Conservation (phyloP, 2,329 filamentous ascomycete species). For the Aspergillus puulaauensis region DNA sequence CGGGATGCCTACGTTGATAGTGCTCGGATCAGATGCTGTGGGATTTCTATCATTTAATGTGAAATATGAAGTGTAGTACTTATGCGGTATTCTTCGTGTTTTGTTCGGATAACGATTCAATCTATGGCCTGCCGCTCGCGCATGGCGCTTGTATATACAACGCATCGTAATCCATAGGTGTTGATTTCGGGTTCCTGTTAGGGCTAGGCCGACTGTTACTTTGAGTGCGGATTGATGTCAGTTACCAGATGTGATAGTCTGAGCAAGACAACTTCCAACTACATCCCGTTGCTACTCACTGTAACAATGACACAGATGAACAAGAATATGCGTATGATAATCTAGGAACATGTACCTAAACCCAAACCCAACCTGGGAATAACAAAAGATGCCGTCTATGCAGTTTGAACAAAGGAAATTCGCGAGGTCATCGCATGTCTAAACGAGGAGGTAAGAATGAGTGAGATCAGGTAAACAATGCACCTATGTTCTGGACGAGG, state of each 20-base stretch:
- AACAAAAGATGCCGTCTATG: not conserved
- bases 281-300: not conserved
- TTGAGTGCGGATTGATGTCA: not conserved
- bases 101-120: not conserved
- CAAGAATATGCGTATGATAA: not conserved
- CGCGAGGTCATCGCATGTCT: not conserved
- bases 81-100: too few species aligned
- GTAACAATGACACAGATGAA: not conserved
- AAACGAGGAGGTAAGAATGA: not conserved
- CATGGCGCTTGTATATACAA: not conserved
- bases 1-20: slow-evolving; percentile 44
- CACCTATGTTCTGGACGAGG: not conserved
- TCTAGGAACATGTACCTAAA: not conserved
- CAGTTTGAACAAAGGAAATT: slow-evolving; percentile 14
- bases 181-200: not conserved
- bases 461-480: not conserved
- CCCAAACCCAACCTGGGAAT: not conserved
- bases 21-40: slow-evolving; percentile 48
- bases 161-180: not conserved
- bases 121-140: not conserved
- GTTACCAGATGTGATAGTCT: not conserved
- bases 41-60: slow-evolving; percentile 43
- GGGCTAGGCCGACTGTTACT: not conserved
- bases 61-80: not conserved
- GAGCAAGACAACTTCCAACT: not conserved